Evolutionary conservation across 2,329 filamentous ascomycete species (phyloP).

Genomic region (Nemania sp.): DNA sequence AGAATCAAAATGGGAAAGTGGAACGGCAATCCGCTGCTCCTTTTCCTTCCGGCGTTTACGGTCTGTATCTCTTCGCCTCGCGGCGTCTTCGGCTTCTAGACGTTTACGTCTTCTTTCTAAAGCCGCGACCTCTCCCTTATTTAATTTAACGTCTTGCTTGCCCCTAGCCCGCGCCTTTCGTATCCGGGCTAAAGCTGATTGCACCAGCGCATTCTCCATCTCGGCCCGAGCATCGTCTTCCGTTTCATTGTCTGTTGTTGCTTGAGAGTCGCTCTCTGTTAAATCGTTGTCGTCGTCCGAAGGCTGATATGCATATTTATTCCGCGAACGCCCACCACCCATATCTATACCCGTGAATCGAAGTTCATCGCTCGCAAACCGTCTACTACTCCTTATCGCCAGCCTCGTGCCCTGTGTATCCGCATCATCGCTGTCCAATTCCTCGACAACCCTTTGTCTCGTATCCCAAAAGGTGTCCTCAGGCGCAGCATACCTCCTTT

Average conservation of each 20-base stretch:
- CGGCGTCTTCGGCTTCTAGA: constrained; percentile 59
- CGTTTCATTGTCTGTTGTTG: constrained; percentile 61
- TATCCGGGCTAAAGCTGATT: constrained; percentile 83
- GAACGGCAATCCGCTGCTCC: constrained; percentile 64
- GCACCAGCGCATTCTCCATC: constrained; percentile 79
- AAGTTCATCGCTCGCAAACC: constrained; percentile 70
- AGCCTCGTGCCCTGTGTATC: constrained; percentile 68
- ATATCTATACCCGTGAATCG: constrained; percentile 71
- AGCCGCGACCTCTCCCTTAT: constrained; percentile 82
- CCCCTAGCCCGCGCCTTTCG: constrained; percentile 80
- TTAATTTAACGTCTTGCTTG: constrained; percentile 82
- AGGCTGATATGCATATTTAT: constrained; percentile 53
- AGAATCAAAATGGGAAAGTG: constrained; percentile 64
- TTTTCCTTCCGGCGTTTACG: constrained; percentile 56
- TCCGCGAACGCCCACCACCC: constrained; percentile 58
- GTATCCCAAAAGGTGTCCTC: constrained; percentile 58
- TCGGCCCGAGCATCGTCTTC: constrained; percentile 68
- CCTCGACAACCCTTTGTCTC: constrained; percentile 70
- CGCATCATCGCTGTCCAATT: constrained; percentile 72
- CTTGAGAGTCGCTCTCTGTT: constrained; percentile 63
- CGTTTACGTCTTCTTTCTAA: constrained; percentile 76
- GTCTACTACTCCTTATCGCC: constrained; percentile 57
- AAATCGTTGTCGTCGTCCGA: constrained; percentile 62
- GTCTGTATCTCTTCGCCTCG: constrained; percentile 56
- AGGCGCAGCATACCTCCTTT: constrained; percentile 71